Evolutionary conservation across 2,329 filamentous ascomycete genomes (phyloP), one percentile per base, ranked within the genome.

Genomic region (Ophiostoma ips): DNA sequence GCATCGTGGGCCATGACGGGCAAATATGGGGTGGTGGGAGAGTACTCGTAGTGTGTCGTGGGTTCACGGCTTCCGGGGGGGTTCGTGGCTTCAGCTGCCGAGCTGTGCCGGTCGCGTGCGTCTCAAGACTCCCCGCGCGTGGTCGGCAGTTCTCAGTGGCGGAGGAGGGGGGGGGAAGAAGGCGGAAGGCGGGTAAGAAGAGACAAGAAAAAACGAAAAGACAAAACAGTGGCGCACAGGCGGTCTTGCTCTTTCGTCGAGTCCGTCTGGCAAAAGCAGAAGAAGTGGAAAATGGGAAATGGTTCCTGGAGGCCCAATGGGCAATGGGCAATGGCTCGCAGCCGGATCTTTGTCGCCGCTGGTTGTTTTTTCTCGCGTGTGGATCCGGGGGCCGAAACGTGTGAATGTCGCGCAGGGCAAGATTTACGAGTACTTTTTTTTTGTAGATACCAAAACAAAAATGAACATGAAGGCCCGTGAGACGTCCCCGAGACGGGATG

Each of bases 1-100:
- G 70, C 68, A 4, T 59, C 50, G 45, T 49, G 57, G 36, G 60
- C 63, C 50, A 60, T 61, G 50, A 56, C 56, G 54, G 53, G 51
- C 8, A 18, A 28, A 31, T 12, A 31, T 24, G 41, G 30, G 18
- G 18, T 5, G 24, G n/a, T 12, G n/a, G 28, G 19, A 16, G 18
- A 15, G 15, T n/a, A n/a, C n/a, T n/a, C n/a, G n/a, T n/a, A 48
- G 35, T 21, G 7, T 30, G 28, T n/a, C 6, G 24, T 19, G 19
- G 10, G 7, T 15, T 24, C 12, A 24, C 37, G 37, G 21, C 37
- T 41, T 41, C 37, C 19, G 8, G 16, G 21, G 34, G 33, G 19
- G n/a, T n/a, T 37, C 15, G n/a, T 18, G 19, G 18, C 19, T 31
- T 36, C 35, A 31, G 13, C 18, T 12, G 18, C 37, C 37, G 11